A percentile compares a stretch with the other conserved stretches of the same genome.
Conservation (phyloP, 768 basidiomycete genomes). For the Calocera viscosa region DNA sequence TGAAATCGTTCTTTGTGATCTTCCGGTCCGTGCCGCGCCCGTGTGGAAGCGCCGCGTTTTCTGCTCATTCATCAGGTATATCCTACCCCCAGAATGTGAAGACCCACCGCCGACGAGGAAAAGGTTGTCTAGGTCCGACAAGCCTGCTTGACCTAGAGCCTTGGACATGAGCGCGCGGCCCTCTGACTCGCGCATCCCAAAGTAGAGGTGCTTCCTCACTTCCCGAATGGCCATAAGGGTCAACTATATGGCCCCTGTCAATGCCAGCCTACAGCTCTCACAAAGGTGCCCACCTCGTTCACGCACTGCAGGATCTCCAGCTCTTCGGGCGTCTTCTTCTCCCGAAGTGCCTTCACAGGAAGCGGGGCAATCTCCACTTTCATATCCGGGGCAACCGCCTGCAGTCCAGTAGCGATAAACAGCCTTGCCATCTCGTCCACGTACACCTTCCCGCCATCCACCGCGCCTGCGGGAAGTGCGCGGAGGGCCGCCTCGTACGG, state of each 20-base stretch:
- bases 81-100: background rate
- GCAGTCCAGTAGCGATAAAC: conserved; percentile 54
- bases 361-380: conserved; percentile 39
- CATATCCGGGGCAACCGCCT: conserved; percentile 31
- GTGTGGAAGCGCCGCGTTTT: conserved; percentile 77
- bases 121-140: conserved; percentile 45
- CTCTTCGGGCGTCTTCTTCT: conserved; percentile 62
- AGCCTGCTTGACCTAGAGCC: conserved; percentile 46
- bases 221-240: conserved; percentile 62
- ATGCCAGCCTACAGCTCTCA: background rate
- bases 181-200: conserved; percentile 68
- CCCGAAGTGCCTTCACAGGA: conserved; percentile 48
- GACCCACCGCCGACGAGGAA: conserved; percentile 67
- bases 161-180: conserved; percentile 45
- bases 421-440: conserved; percentile 49
- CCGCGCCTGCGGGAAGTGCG: conserved; percentile 22
- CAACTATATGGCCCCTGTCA: conserved; percentile 35
- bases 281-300: conserved; percentile 47
- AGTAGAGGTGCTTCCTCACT: conserved; percentile 44
- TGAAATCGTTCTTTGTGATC: conserved; percentile 46
- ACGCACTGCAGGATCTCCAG: conserved; percentile 60
- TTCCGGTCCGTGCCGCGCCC: conserved; percentile 60
- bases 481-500: conserved; percentile 46
- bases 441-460: conserved; percentile 33
- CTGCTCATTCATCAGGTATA: conserved; percentile 29